Percentiles rank a stretch among this genome's conserved stretches.
These are phyloP conservation scores for Amyloporia xantha DNA, from an alignment of 768 basidiomycete species.

Conservation along the genomic window DNA sequence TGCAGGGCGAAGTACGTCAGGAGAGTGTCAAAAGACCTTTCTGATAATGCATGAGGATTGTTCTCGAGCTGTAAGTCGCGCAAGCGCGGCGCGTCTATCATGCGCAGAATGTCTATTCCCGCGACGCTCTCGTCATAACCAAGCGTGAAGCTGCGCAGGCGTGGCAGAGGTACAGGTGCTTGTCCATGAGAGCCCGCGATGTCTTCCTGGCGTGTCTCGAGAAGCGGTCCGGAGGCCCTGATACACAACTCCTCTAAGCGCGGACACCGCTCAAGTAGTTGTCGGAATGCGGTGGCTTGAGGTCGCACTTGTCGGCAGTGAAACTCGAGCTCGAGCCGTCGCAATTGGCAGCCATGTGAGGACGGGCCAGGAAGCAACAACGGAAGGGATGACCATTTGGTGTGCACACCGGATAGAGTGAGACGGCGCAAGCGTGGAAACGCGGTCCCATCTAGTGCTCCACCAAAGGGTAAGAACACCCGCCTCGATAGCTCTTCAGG, in stretches of 20 bases:
- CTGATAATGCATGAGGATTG: slow-evolving; percentile 35
- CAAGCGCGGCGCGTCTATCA: slow-evolving; percentile 35
- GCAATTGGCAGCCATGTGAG: slow-evolving; percentile 12
- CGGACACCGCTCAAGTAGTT: slow-evolving; percentile 35
- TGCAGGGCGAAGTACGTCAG: slow-evolving; percentile 13
- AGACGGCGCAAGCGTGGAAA: slow-evolving; percentile 43
- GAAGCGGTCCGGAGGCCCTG: slow-evolving; percentile 45
- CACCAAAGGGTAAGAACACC: slow-evolving; percentile 11
- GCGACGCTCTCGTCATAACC: slow-evolving; percentile 38
- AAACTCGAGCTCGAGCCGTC: slow-evolving; percentile 43
- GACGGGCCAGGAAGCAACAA: slow-evolving; percentile 5
- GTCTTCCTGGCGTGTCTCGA: slow-evolving; percentile 11
- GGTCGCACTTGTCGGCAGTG: slow-evolving; percentile 52
- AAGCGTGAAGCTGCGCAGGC: slow-evolving; percentile 33
- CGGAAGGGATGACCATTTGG: slow-evolving; percentile 43
- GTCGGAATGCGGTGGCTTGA: slow-evolving; percentile 34
- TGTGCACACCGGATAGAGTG: slow-evolving; percentile 50
- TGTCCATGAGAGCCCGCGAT: slow-evolving; percentile 14
- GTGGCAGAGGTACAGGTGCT: slow-evolving; percentile 29
- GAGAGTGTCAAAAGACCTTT: slow-evolving; percentile 23
- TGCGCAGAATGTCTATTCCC: slow-evolving; percentile 32
- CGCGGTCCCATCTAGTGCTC: slow-evolving; percentile 5
- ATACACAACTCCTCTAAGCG: slow-evolving; percentile 38
- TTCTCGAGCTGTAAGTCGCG: slow-evolving; percentile 38
- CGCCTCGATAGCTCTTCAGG: slow-evolving; percentile 32